Evolutionary conservation across 345 rosid genomes (phyloP).

Genomic region (Diplotaxis tenuifolia): DNA sequence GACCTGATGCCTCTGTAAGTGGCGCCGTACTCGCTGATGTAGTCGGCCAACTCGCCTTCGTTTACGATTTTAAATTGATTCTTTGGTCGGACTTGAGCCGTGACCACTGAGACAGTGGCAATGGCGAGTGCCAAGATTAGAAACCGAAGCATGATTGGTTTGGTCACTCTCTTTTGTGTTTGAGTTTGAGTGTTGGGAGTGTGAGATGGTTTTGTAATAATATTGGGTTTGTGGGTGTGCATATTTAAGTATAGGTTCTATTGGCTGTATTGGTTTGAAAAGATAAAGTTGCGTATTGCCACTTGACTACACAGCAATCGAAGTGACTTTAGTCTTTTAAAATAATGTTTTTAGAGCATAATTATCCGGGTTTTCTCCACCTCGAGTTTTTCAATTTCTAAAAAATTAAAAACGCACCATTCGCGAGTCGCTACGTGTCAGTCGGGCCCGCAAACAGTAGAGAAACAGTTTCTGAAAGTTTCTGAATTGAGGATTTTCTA

Average conservation of each 20-base stretch:
- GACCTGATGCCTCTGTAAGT: slow-evolving; percentile 29
- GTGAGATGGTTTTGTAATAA: neutral
- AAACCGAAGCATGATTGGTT: slow-evolving; percentile 17
- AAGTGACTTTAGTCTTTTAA: too few species aligned
- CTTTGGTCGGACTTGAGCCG: slow-evolving; percentile 35
- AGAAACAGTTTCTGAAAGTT: too few species aligned
- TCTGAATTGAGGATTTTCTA: too few species aligned
- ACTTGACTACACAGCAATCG: too few species aligned
- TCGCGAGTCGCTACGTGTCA: too few species aligned
- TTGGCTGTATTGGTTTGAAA: slow-evolving; percentile 26
- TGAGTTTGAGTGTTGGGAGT: neutral
- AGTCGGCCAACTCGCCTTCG: slow-evolving; percentile 31
- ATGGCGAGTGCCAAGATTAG: neutral
- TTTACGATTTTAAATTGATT: slow-evolving; percentile 32
- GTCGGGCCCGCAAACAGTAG: too few species aligned
- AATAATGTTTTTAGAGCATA: too few species aligned
- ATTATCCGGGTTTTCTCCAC: too few species aligned
- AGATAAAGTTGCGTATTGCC: slow-evolving; percentile 19
- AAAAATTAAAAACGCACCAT: too few species aligned
- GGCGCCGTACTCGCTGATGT: slow-evolving; percentile 35
- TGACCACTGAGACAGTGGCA: too few species aligned
- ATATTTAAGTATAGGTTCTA: slow-evolving; percentile 15
- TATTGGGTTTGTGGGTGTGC: neutral
- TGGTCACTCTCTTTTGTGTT: neutral
- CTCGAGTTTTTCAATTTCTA: too few species aligned